Evolutionary conservation across 2,329 filamentous ascomycete species (phyloP), one percentile per base, ranked within the genome.

Genomic region (Fusarium udum): DNA sequence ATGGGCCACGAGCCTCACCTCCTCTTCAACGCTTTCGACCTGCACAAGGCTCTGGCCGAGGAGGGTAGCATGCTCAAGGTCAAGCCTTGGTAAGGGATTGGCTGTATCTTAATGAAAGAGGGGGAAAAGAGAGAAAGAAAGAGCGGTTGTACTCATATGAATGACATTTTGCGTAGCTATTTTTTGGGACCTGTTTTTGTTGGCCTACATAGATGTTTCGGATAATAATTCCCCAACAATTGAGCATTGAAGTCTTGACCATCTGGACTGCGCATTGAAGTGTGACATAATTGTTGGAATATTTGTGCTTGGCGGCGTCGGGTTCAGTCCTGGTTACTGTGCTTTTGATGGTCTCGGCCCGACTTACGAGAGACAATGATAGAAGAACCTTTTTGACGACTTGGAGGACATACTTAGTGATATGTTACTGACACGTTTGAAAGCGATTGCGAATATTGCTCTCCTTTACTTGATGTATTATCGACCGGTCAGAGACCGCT

Each of bases 1-100:
- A 93, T 92, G 93, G 94, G 93, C 26, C 94, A 97, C 83, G 93
- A 97, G 87, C 95, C 95, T 32, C 94, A 97, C 82, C 84, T 97
- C 80, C 86, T 97, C 72, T 97, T 91, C 88, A 93, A 97, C 83
- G 87, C 88, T 52, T 97, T 97, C 81, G 93, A 97, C 82, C 93
- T 97, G 91, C 95, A 97, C 84, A 92, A 92, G 87, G 93, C 94
- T 72, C 83, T 97, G 68, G 85, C 90, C 65, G 92, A 95, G 85
- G 89, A 95, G 81, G 94, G 94, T 31, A 96, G 93, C 76, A 97
- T 97, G 94, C 84, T 84, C 72, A 95, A 95, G 91, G 88, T 95
- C 74, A 87, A 88, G 78, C 89, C 85, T 72, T 94, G 92, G 91
- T 84, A 81, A 75, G 3, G 6, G 2, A 11, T 7, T n/a, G 11